Evolutionary conservation across 2,329 filamentous ascomycete species (phyloP), one percentile per base, ranked within the genome.

Genomic region (Arthrobotrys iridis): DNA sequence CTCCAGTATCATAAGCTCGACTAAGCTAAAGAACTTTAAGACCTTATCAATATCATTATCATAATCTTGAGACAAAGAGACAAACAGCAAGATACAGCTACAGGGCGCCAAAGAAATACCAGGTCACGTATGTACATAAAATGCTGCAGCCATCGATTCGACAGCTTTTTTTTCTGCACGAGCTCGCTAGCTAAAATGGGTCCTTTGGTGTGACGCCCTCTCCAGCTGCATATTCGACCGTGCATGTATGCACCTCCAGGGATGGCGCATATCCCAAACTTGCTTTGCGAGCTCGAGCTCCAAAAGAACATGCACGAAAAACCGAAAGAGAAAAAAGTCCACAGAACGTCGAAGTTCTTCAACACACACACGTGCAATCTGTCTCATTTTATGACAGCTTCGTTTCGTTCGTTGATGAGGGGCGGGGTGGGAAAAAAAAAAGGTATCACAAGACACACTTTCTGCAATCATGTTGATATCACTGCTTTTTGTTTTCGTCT

Each of bases 401-500:
- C n/a, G n/a, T n/a, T n/a, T n/a, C n/a, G n/a, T n/a, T n/a, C n/a
- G 35, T 13, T 46, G 5, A 4, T 45, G 40, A 45, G 13, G n/a
- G 30, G 33, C 33, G 15, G 48, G 41, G 20, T 15, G 22, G 28
- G 7, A 35, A 20, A 7, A 28, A 37, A 45, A 7, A 10, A 28
- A 33, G 30, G 50, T 24, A 62, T 62, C 58, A 62, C 58, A 62
- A 62, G 58, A 62, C 58, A 60, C 40, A 33, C 41, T 26, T 30
- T 26, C 28, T 59, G 22, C 28, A 26, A n/a, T 13, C 7, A 11
- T 6, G 7, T 33, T 33, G 7, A 35, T 22, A 55, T 55, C 50
- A 24, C 30, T 28, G 30, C 3, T 5, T 33, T 33, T 33, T n/a
- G 20, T 40, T 4, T 20, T 52, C 20, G 46, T 33, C 46, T 33